phyloP scores from a whole-genome alignment of 2,329 filamentous ascomycete species.

The Pseudogymnoascus sp. region DNA sequence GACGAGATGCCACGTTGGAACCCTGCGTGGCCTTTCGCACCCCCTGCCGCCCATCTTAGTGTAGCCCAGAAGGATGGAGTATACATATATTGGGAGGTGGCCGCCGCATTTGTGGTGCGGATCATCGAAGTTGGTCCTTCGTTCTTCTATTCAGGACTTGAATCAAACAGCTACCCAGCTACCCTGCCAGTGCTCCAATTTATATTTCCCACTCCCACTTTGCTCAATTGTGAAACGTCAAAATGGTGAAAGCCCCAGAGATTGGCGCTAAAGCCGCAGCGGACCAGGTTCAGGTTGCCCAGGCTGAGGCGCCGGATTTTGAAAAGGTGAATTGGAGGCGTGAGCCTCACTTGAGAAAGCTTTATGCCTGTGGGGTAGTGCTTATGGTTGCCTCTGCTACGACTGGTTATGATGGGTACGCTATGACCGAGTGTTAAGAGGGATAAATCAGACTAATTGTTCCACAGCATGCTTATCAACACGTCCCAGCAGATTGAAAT shows the following conservation, averaged over 20 bases:
- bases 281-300: conserved; percentile 33
- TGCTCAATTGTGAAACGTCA: background rate
- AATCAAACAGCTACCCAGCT: background rate
- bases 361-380: conserved; percentile 46
- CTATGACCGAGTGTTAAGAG: background rate
- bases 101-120: background rate
- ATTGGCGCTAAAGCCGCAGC: conserved; percentile 16
- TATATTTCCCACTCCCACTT: background rate
- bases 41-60: background rate
- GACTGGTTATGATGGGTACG: conserved; percentile 51
- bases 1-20: background rate
- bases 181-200: background rate
- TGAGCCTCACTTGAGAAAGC: conserved; percentile 48
- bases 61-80: background rate
- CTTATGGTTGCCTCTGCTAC: conserved; percentile 54
- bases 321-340: conserved; percentile 49
- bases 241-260: background rate
- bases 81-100: background rate
- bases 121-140: background rate
- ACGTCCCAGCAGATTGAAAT: conserved; percentile 49
- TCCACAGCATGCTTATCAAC: conserved; percentile 43
- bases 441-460: background rate
- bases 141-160: background rate
- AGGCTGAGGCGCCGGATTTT: conserved; percentile 42
- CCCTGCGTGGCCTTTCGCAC: background rate